phyloP scores from a whole-genome alignment of 1,284 basidiomycete genomes.

The Rhodotorula mucilaginosa region DNA sequence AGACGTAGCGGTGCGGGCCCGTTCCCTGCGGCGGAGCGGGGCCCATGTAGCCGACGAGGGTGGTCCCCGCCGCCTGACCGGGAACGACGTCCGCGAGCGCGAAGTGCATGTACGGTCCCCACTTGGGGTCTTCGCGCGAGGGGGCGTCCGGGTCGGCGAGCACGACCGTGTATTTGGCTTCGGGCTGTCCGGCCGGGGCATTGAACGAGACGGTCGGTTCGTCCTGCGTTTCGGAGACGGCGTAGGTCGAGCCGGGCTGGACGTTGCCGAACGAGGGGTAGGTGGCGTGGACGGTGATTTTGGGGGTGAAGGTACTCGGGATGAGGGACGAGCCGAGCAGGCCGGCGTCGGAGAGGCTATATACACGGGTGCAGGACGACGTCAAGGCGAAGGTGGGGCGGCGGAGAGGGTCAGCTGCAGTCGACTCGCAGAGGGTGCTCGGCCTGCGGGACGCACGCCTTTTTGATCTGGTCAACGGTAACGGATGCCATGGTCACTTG shows the following conservation, averaged over 20 bases:
- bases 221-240: slow-evolving; percentile 7
- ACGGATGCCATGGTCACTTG: not conserved
- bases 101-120: slow-evolving; percentile 3
- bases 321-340: slow-evolving; percentile 10
- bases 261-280: slow-evolving; percentile 2
- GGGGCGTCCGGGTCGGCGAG: slow-evolving; percentile 16
- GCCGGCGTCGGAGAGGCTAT: not conserved
- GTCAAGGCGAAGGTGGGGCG: not conserved
- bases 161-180: slow-evolving; percentile 11
- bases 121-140: slow-evolving; percentile 2
- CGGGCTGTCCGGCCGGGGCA: not conserved
- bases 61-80: not conserved
- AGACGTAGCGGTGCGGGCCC: slow-evolving; percentile 15
- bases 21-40: slow-evolving; percentile 11
- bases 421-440: not conserved
- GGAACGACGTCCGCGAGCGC: slow-evolving; percentile 12
- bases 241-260: slow-evolving; percentile 7
- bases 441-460: not conserved
- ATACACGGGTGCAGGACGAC: too few relatives aligned
- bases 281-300: slow-evolving; percentile 2
- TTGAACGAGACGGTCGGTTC: slow-evolving; percentile 15
- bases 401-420: not conserved
- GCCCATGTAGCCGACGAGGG: slow-evolving; percentile 5
- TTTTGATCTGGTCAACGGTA: slow-evolving; percentile 2
- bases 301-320: not conserved